A percentile compares a stretch with the other conserved stretches of the same genome.
Conservation (phyloP, 495 filamentous ascomycete species). For the Talaromyces stipitatus region DNA sequence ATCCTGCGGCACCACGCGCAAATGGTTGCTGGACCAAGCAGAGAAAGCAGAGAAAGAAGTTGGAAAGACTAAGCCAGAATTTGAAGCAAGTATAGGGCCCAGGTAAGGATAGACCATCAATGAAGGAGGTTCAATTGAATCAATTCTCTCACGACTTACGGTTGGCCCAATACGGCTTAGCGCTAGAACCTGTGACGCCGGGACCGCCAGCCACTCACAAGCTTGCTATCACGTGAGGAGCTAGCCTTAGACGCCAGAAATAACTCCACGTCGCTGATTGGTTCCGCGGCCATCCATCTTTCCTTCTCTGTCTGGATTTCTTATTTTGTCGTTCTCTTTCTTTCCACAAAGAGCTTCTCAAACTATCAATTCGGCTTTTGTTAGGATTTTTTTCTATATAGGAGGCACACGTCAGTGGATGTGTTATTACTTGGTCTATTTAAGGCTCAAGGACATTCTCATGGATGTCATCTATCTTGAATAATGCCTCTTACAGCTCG, state of each 20-base stretch:
- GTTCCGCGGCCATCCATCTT: not conserved
- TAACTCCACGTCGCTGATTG: not conserved
- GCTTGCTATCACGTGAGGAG: conserved; percentile 1
- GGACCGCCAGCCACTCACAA: not conserved
- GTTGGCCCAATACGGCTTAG: conserved; percentile 3
- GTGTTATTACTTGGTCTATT: not conserved
- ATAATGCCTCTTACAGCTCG: conserved; percentile 35
- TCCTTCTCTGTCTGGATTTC: not conserved
- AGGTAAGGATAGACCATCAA: not conserved
- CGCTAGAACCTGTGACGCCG: conserved; percentile 2
- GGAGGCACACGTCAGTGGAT: not conserved
- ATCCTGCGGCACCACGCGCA: conserved; percentile 2
- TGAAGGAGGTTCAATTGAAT: conserved; percentile 5
- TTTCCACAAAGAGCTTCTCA: not conserved
- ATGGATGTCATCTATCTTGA: conserved; percentile 45
- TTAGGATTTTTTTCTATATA: not conserved
- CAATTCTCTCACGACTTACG: conserved; percentile 6
- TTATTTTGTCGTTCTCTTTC: not conserved
- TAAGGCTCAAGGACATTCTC: conserved; percentile 18
- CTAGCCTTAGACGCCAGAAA: not conserved
- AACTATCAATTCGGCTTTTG: not conserved
- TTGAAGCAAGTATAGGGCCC: conserved; percentile 2
- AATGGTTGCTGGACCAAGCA: not conserved
- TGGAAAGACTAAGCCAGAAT: not conserved
- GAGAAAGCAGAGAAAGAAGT: not conserved